phyloP scores from a whole-genome alignment of 2,329 filamentous ascomycete genomes.

The Dothistroma septosporum region DNA sequence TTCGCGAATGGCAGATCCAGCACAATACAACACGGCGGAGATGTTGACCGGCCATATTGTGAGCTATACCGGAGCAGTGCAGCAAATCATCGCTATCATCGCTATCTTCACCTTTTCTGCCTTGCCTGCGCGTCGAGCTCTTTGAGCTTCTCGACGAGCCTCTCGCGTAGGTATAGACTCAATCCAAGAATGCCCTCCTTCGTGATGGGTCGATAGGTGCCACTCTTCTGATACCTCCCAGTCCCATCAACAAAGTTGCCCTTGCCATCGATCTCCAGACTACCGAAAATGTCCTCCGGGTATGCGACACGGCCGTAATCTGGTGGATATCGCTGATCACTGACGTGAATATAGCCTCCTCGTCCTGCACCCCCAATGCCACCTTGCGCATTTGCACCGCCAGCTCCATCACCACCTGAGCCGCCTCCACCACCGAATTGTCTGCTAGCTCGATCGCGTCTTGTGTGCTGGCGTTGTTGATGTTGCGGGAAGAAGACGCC shows the following conservation, averaged over 20 bases:
- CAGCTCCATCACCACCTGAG: constrained; percentile 46
- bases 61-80: neutral
- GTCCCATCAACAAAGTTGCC: constrained; percentile 55
- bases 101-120: constrained; percentile 16
- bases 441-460: constrained; percentile 19
- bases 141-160: constrained; percentile 32
- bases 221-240: constrained; percentile 58
- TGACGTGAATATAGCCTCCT: constrained; percentile 62
- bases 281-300: constrained; percentile 65
- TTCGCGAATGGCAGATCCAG: neutral
- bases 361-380: constrained; percentile 55
- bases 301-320: constrained; percentile 62
- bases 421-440: constrained; percentile 38
- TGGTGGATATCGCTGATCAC: constrained; percentile 56
- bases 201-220: constrained; percentile 59
- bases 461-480: constrained; percentile 19
- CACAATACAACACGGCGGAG: neutral
- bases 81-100: neutral
- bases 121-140: constrained; percentile 32
- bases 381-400: constrained; percentile 57
- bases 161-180: constrained; percentile 34
- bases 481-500: constrained; percentile 46
- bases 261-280: constrained; percentile 56
- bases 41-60: neutral
- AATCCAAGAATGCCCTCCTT: constrained; percentile 52